phyloP scores from a whole-genome alignment of 202 grass and related monocot species.

The Zizania palustris region DNA sequence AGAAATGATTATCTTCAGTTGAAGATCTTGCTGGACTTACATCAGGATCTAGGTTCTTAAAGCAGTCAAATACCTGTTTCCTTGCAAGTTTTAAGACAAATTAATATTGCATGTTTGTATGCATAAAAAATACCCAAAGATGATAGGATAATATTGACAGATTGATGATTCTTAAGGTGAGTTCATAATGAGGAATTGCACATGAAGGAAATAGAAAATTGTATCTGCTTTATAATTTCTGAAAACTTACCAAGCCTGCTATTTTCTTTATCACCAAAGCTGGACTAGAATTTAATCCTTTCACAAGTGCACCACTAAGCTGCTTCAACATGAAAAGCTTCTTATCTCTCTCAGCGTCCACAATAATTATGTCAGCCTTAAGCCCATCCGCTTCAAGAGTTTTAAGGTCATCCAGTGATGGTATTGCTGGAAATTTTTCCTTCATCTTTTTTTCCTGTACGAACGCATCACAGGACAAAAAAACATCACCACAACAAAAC shows the following conservation, averaged over 20 bases:
- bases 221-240: conserved; percentile 15
- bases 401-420: conserved; percentile 74
- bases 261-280: conserved; percentile 97
- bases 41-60: conserved; percentile 88
- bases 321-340: conserved; percentile 98
- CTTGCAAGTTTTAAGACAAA: conserved; percentile 35
- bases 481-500: conserved; percentile 25
- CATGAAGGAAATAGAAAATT: conserved; percentile 14
- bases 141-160: conserved; percentile 20
- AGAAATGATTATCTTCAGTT: conserved; percentile 70
- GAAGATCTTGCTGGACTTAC: conserved; percentile 69
- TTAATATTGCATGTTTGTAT: conserved; percentile 11
- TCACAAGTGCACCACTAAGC: conserved; percentile 80
- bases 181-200: conserved; percentile 28
- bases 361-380: conserved; percentile 89
- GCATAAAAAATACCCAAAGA: conserved; percentile 11
- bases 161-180: conserved; percentile 18
- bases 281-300: conserved; percentile 84
- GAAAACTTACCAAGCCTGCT: conserved; percentile 88
- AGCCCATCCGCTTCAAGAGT: conserved; percentile 69
- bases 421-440: conserved; percentile 77
- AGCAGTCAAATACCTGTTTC: conserved; percentile 97
- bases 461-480: conserved; percentile 35
- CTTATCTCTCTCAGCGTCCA: conserved; percentile 91
- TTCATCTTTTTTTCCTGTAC: conserved; percentile 97